A percentile compares a stretch with the other conserved stretches of the same genome.
These are phyloP conservation scores for Dothistroma pini DNA, from an alignment of 2,329 filamentous ascomycete genomes.

Conservation along the genomic window DNA sequence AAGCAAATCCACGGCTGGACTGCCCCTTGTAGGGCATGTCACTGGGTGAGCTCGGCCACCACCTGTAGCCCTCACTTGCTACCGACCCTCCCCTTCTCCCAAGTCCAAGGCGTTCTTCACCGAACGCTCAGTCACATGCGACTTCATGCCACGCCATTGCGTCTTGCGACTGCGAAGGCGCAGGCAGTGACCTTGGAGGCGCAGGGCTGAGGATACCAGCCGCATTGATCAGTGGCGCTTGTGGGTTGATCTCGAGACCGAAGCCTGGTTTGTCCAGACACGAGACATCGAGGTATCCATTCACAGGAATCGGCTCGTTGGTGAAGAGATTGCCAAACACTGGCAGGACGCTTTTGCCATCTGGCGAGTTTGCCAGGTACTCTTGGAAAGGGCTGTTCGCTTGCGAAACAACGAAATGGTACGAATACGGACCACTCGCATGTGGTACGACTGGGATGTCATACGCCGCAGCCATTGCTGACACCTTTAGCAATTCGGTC, in stretches of 20 bases:
- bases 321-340: constrained; percentile 89
- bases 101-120: not conserved
- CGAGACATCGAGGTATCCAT: constrained; percentile 74
- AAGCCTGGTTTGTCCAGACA: constrained; percentile 88
- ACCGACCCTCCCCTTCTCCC: not conserved
- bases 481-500: constrained; percentile 86
- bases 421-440: constrained; percentile 88
- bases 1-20: not conserved
- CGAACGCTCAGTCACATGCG: not conserved
- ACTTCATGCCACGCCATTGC: constrained; percentile 14
- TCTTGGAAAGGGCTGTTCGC: constrained; percentile 93
- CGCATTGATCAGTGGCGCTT: constrained; percentile 74
- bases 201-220: constrained; percentile 67
- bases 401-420: constrained; percentile 93
- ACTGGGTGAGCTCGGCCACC: not conserved
- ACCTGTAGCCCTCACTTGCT: not conserved
- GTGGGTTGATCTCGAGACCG: constrained; percentile 80
- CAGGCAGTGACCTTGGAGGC: constrained; percentile 43
- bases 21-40: not conserved
- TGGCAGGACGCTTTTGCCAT: constrained; percentile 83
- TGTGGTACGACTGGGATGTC: constrained; percentile 95
- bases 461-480: constrained; percentile 85
- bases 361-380: constrained; percentile 88
- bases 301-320: constrained; percentile 82
- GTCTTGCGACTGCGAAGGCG: constrained; percentile 25